phyloP scores from a whole-genome alignment of 306 rosid species.

The Pterocarpus macrocarpus region DNA sequence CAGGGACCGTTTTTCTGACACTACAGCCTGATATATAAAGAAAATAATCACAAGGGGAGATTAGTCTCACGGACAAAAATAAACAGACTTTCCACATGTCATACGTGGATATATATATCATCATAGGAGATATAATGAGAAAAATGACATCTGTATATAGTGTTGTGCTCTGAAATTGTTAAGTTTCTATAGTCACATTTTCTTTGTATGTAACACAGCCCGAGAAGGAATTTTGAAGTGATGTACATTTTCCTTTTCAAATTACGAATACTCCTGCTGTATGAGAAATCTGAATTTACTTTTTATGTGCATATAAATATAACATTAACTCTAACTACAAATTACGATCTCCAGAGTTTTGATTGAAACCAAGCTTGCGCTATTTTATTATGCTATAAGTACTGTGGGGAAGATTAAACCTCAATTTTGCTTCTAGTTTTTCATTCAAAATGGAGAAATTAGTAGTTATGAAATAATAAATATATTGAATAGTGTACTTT shows the following conservation, averaged over 20 bases:
- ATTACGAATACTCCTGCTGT: not conserved
- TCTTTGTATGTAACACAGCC: no score
- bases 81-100: not conserved
- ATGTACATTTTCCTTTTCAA: no score
- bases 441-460: not conserved
- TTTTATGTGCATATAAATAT: not conserved
- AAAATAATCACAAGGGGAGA: not conserved
- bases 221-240: no score
- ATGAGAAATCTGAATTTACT: not conserved
- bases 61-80: not conserved
- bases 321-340: not conserved
- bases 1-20: conserved; percentile 1
- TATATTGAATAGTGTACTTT: no score
- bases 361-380: not conserved
- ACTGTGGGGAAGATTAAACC: not conserved
- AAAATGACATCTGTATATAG: not conserved
- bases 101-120: no score
- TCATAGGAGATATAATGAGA: not conserved
- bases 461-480: not conserved
- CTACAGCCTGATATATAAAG: not conserved
- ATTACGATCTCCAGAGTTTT: not conserved
- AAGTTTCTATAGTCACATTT: no score
- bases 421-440: not conserved
- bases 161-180: no score
- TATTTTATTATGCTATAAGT: not conserved